Conservation (phyloP, 176 grass and related monocot species). For the Oryza glaberrima region DNA sequence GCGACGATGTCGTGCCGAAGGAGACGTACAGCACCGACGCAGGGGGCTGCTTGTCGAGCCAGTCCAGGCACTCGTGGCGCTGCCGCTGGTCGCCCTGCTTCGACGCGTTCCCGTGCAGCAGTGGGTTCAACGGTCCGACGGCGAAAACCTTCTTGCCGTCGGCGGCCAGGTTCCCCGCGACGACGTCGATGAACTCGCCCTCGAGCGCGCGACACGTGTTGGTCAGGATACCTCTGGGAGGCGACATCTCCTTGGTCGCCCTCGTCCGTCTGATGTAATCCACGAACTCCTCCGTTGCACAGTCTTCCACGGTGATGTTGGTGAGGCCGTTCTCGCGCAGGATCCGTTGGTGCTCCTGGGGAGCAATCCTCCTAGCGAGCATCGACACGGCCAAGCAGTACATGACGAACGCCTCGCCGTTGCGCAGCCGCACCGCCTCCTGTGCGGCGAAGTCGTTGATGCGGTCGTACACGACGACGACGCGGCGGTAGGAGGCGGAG, state of each 20-base stretch:
- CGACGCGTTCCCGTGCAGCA: neutral
- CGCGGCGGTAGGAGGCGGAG: conserved; percentile 34
- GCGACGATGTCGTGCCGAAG: conserved; percentile 61
- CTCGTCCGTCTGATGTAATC: neutral
- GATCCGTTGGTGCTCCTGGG: conserved; percentile 3
- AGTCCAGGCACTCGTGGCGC: conserved; percentile 52
- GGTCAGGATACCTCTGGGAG: neutral
- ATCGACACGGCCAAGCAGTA: conserved; percentile 30
- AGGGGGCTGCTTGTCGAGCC: conserved; percentile 57
- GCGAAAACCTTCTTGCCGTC: conserved; percentile 52
- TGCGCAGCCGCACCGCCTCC: conserved; percentile 32
- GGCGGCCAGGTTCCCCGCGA: conserved; percentile 19
- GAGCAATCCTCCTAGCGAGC: neutral
- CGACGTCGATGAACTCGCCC: conserved; percentile 50
- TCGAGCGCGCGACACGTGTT: conserved; percentile 53
- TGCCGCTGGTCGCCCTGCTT: neutral
- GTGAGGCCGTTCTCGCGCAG: conserved; percentile 20
- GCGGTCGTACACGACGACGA: conserved; percentile 54
- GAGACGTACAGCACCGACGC: conserved; percentile 70
- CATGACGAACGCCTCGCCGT: conserved; percentile 36
- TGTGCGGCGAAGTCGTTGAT: conserved; percentile 43
- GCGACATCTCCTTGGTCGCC: neutral
- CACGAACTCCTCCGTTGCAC: conserved; percentile 33
- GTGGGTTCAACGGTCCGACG: conserved; percentile 66
- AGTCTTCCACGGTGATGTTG: neutral